Evolutionary conservation across 495 filamentous ascomycete genomes (phyloP).

Genomic region (Penicillium samsonianum): DNA sequence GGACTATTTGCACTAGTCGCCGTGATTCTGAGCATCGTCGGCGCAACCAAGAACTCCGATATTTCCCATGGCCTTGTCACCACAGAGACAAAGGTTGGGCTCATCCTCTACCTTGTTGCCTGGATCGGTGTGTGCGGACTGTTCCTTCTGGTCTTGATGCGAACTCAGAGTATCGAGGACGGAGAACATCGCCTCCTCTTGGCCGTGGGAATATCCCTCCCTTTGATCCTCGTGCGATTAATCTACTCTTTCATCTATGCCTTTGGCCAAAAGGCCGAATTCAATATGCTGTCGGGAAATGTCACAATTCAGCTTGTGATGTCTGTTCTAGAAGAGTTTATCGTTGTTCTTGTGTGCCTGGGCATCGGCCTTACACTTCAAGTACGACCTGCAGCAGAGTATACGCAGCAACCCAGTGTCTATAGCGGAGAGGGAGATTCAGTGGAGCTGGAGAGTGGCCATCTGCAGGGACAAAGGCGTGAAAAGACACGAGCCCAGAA

Average conservation of each 20-base stretch:
- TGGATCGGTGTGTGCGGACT: slow-evolving; percentile 21
- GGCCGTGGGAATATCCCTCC: slow-evolving; percentile 32
- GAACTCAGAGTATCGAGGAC: slow-evolving; percentile 13
- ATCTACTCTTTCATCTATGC: slow-evolving; percentile 32
- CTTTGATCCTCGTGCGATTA: slow-evolving; percentile 37
- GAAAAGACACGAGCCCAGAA: not conserved
- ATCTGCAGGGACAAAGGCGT: not conserved
- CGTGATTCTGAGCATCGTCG: slow-evolving; percentile 25
- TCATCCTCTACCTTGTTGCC: slow-evolving; percentile 24
- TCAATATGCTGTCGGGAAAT: slow-evolving; percentile 13
- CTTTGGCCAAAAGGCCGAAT: slow-evolving; percentile 19
- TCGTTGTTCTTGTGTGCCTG: slow-evolving; percentile 19
- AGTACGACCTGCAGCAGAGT: slow-evolving; percentile 4
- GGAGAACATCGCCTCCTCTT: slow-evolving; percentile 35
- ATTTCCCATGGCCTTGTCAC: slow-evolving; percentile 8
- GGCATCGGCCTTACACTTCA: slow-evolving; percentile 30
- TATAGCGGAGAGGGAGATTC: not conserved
- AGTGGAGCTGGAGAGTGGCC: not conserved
- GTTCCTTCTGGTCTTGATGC: not conserved
- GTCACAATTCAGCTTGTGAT: slow-evolving; percentile 15
- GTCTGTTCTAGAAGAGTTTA: slow-evolving; percentile 16
- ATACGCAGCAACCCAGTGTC: slow-evolving; percentile 1
- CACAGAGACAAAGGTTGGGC: slow-evolving; percentile 17
- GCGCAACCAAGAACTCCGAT: slow-evolving; percentile 9
- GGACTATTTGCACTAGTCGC: slow-evolving; percentile 18